Percentiles rank a stretch among this genome's conserved stretches.
phyloP scores from a whole-genome alignment of 2,329 filamentous ascomycete species.

The Paecilomyces sp. region DNA sequence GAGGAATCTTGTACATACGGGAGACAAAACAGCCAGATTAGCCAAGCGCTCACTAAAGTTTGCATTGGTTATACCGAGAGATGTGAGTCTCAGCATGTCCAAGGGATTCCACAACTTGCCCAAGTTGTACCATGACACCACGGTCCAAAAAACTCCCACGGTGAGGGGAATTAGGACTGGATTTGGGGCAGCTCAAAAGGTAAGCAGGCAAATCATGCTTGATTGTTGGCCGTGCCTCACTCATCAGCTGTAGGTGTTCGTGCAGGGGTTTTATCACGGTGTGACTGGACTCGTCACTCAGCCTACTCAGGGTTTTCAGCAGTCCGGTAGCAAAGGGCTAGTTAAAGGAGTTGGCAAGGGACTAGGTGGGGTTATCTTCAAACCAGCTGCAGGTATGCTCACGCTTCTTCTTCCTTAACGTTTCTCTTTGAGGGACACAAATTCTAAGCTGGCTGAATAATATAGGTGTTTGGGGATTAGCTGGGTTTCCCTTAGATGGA shows the following conservation, averaged over 20 bases:
- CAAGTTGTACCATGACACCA: slow-evolving; percentile 6
- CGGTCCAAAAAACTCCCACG: slow-evolving; percentile 38
- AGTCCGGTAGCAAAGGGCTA: slow-evolving; percentile 24
- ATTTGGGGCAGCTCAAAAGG: slow-evolving; percentile 17
- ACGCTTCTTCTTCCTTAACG: neutral
- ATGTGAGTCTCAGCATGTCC: neutral
- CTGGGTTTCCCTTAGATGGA: neutral
- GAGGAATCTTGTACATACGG: neutral
- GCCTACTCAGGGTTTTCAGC: slow-evolving; percentile 21
- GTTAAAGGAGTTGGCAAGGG: slow-evolving; percentile 29
- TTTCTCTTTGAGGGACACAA: neutral
- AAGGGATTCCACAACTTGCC: neutral
- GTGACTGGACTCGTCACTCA: slow-evolving; percentile 22
- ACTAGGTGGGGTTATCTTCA: slow-evolving; percentile 12
- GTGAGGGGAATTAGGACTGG: slow-evolving; percentile 12
- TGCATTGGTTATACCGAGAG: neutral
- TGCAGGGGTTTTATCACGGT: slow-evolving; percentile 23
- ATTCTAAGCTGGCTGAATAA: neutral
- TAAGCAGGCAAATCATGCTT: slow-evolving; percentile 22
- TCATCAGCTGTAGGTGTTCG: slow-evolving; percentile 26
- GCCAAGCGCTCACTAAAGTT: neutral
- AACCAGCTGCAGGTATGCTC: slow-evolving; percentile 17
- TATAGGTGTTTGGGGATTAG: neutral
- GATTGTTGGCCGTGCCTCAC: slow-evolving; percentile 25
- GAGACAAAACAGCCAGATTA: neutral